Base-by-base conservation (phyloP, 768 basidiomycete species). In the Dentipellis sp. region DNA sequence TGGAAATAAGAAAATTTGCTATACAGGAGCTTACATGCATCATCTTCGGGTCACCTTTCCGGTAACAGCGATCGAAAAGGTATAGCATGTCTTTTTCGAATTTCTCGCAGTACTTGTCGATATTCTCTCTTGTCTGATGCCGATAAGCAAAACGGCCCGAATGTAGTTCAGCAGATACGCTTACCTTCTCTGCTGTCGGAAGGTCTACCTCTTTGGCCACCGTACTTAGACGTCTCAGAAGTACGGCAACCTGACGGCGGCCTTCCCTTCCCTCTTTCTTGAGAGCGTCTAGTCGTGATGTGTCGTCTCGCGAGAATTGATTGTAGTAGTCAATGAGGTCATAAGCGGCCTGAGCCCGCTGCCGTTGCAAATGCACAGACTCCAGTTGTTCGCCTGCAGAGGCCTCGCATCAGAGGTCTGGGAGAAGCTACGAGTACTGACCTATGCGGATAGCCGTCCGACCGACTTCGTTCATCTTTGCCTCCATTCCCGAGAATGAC, bases 41-140 rank as follows among this genome's bases (percentile, higher is more conserved):
- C 88, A 97, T 91, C 72, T 95, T 95, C 0, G 97, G 97, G 67
- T 99, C 97, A 35, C 94, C 94, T 66, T 92, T 91, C 53, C 94
- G 83, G 71, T 98, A 99, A 64, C 91, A 94, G 62, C 88, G 76
- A 68, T 99, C 97, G 67, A 99, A 99, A 42, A 98, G 75, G 66
- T 89, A 84, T 53, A 99, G 81, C 83, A 97, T 95, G 66, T 98
- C 95, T 73, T 95, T 98, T 71, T 99, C 97, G 61, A 98, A 98
- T 69, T 88, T 91, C 73, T 99, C 97, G 73, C 97, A 97, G 64
- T 97, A 98, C 67, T 88, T 89, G 64, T 98, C 95, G 58, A 99
- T 93, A 56, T 78, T 86, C 67, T 97, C 94, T 59, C 90, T 77
- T 2, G 94, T 93, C 87, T 94, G 64, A 3, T 10, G 58, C n/a